Percentiles rank a stretch among this genome's conserved stretches.
Conservation (phyloP, 2,329 filamentous ascomycete genomes). For the Claviceps lovelessii region DNA sequence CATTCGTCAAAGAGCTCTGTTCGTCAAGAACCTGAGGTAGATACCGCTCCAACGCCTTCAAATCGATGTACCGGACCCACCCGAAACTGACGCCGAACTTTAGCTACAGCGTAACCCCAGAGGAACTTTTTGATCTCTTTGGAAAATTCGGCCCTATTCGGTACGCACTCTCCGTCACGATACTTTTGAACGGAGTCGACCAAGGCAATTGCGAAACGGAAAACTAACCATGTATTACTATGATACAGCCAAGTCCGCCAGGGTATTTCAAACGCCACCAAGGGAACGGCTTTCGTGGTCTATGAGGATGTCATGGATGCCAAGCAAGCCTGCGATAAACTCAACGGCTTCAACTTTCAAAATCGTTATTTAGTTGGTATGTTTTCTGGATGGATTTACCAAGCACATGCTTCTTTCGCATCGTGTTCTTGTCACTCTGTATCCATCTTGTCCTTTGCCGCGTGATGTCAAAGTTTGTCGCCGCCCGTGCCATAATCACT, state of each 20-base stretch:
- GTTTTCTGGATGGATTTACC: slow-evolving; percentile 16
- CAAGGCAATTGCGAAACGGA: slow-evolving; percentile 1
- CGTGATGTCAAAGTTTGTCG: background rate
- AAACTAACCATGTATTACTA: slow-evolving; percentile 5
- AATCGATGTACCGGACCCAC: background rate
- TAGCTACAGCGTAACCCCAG: slow-evolving; percentile 97
- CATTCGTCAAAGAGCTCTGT: slow-evolving; percentile 64
- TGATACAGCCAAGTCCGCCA: slow-evolving; percentile 79
- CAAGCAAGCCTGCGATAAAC: slow-evolving; percentile 96
- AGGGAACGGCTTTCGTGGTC: slow-evolving; percentile 96
- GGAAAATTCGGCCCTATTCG: slow-evolving; percentile 92
- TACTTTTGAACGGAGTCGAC: background rate
- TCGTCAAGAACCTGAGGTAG: slow-evolving; percentile 98
- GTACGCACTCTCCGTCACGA: slow-evolving; percentile 36
- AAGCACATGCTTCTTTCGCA: slow-evolving; percentile 2
- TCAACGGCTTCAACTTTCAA: slow-evolving; percentile 99
- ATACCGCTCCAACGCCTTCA: background rate
- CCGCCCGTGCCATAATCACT: background rate
- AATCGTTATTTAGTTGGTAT: slow-evolving; percentile 95
- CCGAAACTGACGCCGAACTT: slow-evolving; percentile 16
- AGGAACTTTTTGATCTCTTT: slow-evolving; percentile 97
- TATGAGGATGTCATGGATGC: slow-evolving; percentile 99
- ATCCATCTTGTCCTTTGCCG: background rate
- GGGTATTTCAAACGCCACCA: slow-evolving; percentile 92
- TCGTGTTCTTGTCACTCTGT: background rate